A percentile compares a stretch with the other conserved stretches of the same genome.
phyloP scores from a whole-genome alignment of 441 rosid species.

The Mallotus repandus region DNA sequence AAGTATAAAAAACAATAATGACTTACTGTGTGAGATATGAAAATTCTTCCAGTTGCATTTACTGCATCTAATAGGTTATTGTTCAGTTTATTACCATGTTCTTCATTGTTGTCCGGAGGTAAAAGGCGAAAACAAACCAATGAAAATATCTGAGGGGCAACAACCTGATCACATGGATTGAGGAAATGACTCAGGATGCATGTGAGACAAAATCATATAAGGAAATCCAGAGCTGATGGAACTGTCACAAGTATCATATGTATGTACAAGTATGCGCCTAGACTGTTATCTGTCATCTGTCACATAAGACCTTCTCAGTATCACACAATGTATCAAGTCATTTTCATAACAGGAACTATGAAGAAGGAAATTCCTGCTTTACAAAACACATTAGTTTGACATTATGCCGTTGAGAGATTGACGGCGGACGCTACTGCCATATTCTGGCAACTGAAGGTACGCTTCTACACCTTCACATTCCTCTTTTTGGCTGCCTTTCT shows the following conservation, averaged over 20 bases:
- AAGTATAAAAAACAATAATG: neutral
- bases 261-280: neutral
- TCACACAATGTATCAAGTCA: neutral
- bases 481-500: too few species aligned
- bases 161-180: constrained; percentile 44
- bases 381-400: neutral
- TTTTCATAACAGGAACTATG: neutral
- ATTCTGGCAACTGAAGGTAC: too few species aligned
- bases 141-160: constrained; percentile 70
- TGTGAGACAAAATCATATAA: neutral
- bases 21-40: constrained; percentile 83
- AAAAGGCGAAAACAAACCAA: constrained; percentile 71
- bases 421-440: too few species aligned
- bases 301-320: neutral
- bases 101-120: constrained; percentile 37
- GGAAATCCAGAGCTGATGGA: neutral
- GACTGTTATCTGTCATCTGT: neutral
- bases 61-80: constrained; percentile 60
- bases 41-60: constrained; percentile 73
- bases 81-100: constrained; percentile 49
- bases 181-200: neutral
- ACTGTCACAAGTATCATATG: neutral
- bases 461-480: too few species aligned
- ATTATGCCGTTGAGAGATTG: neutral
- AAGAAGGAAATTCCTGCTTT: too few species aligned